Conservation (phyloP, 2,329 filamentous ascomycete genomes). For the Penicillium sp. region DNA sequence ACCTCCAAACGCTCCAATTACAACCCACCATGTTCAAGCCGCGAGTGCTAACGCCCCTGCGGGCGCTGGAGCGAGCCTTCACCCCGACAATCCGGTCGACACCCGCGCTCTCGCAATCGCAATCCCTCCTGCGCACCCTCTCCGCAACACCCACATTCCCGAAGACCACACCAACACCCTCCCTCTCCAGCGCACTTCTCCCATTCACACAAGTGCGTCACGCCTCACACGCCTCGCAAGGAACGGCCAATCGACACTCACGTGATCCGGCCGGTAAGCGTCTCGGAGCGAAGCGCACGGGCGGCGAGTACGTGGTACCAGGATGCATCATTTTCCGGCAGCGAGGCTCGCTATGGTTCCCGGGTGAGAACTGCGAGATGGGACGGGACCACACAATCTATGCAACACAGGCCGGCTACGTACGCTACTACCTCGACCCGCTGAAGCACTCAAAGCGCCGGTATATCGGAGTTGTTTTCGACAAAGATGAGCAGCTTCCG, state of each 20-base stretch:
- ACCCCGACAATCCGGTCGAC: slow-evolving; percentile 30
- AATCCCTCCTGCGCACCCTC: slow-evolving; percentile 31
- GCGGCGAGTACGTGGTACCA: slow-evolving; percentile 88
- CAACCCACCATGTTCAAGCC: slow-evolving; percentile 43
- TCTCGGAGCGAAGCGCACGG: slow-evolving; percentile 88
- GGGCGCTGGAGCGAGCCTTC: slow-evolving; percentile 39
- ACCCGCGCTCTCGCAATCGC: slow-evolving; percentile 25
- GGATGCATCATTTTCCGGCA: slow-evolving; percentile 99
- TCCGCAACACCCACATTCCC: slow-evolving; percentile 26
- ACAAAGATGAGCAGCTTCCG: slow-evolving; percentile 76
- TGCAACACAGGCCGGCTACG: slow-evolving; percentile 79
- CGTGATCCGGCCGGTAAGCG: slow-evolving; percentile 77
- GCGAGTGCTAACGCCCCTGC: slow-evolving; percentile 38
- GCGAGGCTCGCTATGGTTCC: slow-evolving; percentile 88
- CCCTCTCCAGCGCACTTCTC: slow-evolving; percentile 31
- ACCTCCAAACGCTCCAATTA: slow-evolving; percentile 13
- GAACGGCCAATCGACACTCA: slow-evolving; percentile 63
- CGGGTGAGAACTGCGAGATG: slow-evolving; percentile 92
- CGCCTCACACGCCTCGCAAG: slow-evolving; percentile 64
- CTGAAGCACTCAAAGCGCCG: slow-evolving; percentile 76
- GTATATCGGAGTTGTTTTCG: slow-evolving; percentile 91
- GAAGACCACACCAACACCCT: slow-evolving; percentile 24
- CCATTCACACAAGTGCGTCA: slow-evolving; percentile 53
- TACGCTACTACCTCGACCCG: slow-evolving; percentile 95
- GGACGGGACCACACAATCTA: slow-evolving; percentile 96